Percentiles rank a stretch among this genome's conserved stretches.
phyloP scores from a whole-genome alignment of 257 asterid species.

The Jacaranda copaia region DNA sequence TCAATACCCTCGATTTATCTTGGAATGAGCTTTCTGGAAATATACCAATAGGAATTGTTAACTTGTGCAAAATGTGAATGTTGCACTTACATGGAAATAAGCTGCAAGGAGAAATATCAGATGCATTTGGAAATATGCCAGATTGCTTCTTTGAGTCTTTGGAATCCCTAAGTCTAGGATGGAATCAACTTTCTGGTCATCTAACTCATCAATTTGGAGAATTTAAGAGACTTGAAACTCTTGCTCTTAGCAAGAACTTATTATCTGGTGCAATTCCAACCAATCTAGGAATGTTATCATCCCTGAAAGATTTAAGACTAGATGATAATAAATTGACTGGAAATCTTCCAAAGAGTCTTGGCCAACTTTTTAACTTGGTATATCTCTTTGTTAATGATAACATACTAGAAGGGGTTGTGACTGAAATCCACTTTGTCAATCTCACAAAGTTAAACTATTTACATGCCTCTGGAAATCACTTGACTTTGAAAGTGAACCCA shows the following conservation, averaged over 20 bases:
- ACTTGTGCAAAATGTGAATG: slow-evolving; percentile 15
- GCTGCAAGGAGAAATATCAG: slow-evolving; percentile 37
- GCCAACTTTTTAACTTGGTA: slow-evolving; percentile 33
- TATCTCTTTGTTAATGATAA: not conserved
- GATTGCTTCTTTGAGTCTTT: slow-evolving; percentile 34
- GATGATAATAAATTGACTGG: slow-evolving; percentile 43
- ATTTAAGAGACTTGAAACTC: slow-evolving; percentile 22
- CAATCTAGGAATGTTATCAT: slow-evolving; percentile 34
- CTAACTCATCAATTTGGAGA: slow-evolving; percentile 32
- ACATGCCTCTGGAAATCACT: slow-evolving; percentile 24
- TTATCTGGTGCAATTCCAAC: slow-evolving; percentile 43
- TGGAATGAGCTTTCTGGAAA: slow-evolving; percentile 41
- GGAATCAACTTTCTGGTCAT: slow-evolving; percentile 39
- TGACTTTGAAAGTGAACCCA: slow-evolving; percentile 36
- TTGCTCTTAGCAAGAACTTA: slow-evolving; percentile 7
- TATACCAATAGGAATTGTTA: slow-evolving; percentile 36
- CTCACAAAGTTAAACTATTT: slow-evolving; percentile 30
- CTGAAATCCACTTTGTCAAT: slow-evolving; percentile 40
- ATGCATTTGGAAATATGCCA: slow-evolving; percentile 38
- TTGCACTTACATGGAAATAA: slow-evolving; percentile 28
- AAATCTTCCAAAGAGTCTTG: slow-evolving; percentile 47
- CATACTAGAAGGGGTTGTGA: slow-evolving; percentile 46
- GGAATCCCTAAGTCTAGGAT: not conserved
- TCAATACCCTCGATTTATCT: slow-evolving; percentile 11
- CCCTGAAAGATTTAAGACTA: not conserved